Evolutionary conservation across 805 yeast genomes (phyloP).

Genomic region (Candida tallmaniae): DNA sequence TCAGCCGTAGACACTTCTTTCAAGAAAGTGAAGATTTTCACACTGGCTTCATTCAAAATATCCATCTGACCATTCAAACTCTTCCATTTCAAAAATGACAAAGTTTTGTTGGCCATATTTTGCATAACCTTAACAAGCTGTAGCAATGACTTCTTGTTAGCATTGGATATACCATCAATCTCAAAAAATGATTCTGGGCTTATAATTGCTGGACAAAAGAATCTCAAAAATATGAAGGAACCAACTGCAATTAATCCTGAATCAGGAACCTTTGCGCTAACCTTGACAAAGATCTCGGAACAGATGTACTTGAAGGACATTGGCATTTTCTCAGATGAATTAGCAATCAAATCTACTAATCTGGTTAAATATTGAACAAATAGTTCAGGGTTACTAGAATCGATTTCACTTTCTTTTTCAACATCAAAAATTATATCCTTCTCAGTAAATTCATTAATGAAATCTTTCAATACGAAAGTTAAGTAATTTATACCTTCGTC

Average conservation of each 20-base stretch:
- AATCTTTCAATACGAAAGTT: slow-evolving; percentile 47
- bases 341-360: slow-evolving; percentile 55
- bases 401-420: slow-evolving; percentile 37
- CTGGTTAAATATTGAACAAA: slow-evolving; percentile 55
- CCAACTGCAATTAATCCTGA: slow-evolving; percentile 68
- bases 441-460: slow-evolving; percentile 48
- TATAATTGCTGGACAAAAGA: slow-evolving; percentile 87
- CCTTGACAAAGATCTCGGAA: slow-evolving; percentile 53
- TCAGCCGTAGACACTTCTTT: slow-evolving; percentile 16
- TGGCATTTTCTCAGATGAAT: slow-evolving; percentile 59
- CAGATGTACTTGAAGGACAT: slow-evolving; percentile 69
- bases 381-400: slow-evolving; percentile 25
- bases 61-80: slow-evolving; percentile 38
- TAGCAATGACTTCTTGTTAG: slow-evolving; percentile 61
- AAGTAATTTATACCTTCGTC: slow-evolving; percentile 62
- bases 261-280: slow-evolving; percentile 58
- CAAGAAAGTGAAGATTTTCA: slow-evolving; percentile 26
- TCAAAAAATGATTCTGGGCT: slow-evolving; percentile 65
- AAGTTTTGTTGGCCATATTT: slow-evolving; percentile 79
- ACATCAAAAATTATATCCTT: slow-evolving; percentile 57
- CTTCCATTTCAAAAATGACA: slow-evolving; percentile 63
- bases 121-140: slow-evolving; percentile 82
- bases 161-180: slow-evolving; percentile 22
- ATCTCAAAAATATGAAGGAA: slow-evolving; percentile 78
- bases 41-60: slow-evolving; percentile 30